These are phyloP conservation scores for Neofusicoccum cordaticola DNA, from an alignment of 2,329 filamentous ascomycete species.

Conservation along the genomic window DNA sequence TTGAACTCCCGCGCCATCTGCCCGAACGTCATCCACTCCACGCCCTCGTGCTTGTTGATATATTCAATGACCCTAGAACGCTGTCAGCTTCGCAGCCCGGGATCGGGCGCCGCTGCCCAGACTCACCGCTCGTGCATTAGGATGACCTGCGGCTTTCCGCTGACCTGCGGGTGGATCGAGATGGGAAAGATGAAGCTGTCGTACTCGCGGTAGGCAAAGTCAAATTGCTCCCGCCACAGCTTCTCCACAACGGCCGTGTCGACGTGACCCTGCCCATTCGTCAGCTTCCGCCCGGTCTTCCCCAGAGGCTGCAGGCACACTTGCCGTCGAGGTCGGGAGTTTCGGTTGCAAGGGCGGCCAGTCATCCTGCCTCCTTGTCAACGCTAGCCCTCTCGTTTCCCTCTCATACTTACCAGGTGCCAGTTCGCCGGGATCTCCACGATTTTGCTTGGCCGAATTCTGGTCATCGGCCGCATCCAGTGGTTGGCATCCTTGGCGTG, in stretches of 20 bases:
- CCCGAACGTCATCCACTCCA: constrained; percentile 42
- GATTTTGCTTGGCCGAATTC: constrained; percentile 31
- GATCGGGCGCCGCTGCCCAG: too few relatives aligned
- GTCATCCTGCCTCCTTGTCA: constrained; percentile 35
- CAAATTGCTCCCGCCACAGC: constrained; percentile 48
- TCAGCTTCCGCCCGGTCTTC: background rate
- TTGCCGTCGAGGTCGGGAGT: constrained; percentile 17
- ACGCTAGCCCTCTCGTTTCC: too few relatives aligned
- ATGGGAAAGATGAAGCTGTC: constrained; percentile 49
- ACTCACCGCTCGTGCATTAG: constrained; percentile 44
- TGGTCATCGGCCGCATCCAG: constrained; percentile 41
- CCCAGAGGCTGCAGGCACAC: background rate
- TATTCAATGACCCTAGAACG: constrained; percentile 40
- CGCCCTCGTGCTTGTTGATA: constrained; percentile 45
- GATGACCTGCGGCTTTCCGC: constrained; percentile 47
- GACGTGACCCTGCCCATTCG: constrained; percentile 39
- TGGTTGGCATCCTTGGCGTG: constrained; percentile 28
- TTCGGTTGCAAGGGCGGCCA: constrained; percentile 44
- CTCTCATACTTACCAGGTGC: constrained; percentile 27
- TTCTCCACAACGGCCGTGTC: constrained; percentile 42
- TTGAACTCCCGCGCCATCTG: constrained; percentile 38
- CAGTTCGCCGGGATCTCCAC: constrained; percentile 49
- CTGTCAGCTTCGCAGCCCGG: background rate
- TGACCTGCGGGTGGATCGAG: constrained; percentile 48
- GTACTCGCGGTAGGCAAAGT: constrained; percentile 45